phyloP scores from a whole-genome alignment of 768 basidiomycete species.

The Dioszegia aurantiaca region DNA sequence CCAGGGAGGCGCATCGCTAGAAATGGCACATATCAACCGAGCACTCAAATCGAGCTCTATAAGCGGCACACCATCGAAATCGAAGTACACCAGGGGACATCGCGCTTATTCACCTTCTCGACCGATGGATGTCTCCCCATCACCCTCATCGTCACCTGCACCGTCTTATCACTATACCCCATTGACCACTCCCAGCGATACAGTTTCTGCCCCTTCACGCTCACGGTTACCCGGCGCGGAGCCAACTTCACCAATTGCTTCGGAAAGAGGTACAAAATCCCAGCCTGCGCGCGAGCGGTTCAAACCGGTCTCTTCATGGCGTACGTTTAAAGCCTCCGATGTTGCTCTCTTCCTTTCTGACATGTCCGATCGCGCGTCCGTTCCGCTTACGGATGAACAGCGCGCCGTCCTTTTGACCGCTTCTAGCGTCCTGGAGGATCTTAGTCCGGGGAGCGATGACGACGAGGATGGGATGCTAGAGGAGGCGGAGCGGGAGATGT shows the following conservation, averaged over 20 bases:
- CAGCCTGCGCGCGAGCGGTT: not conserved
- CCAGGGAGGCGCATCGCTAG: not conserved
- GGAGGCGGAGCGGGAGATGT: slow-evolving; percentile 6
- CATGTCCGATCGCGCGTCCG: slow-evolving; percentile 19
- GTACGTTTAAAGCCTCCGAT: slow-evolving; percentile 30
- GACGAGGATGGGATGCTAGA: not conserved
- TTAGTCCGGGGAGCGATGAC: not conserved
- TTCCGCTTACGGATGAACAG: slow-evolving; percentile 16
- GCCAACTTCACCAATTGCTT: not conserved
- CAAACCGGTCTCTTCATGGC: slow-evolving; percentile 19
- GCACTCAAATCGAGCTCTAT: not conserved
- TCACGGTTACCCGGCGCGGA: no score
- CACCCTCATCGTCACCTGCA: not conserved
- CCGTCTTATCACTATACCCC: no score
- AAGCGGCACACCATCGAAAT: not conserved
- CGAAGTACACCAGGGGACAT: not conserved
- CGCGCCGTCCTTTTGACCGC: slow-evolving; percentile 12
- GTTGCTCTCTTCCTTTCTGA: slow-evolving; percentile 23
- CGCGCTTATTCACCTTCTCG: not conserved
- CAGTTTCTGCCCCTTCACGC: not conserved
- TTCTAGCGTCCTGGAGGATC: slow-evolving; percentile 2
- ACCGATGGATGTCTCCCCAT: not conserved
- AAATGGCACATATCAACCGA: not conserved
- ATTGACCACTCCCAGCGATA: no score
- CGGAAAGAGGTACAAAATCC: not conserved